Percentiles rank a stretch among this genome's conserved stretches.
These are phyloP conservation scores for Lactifluus pinguis DNA, from an alignment of 768 basidiomycete genomes.

Conservation along the genomic window DNA sequence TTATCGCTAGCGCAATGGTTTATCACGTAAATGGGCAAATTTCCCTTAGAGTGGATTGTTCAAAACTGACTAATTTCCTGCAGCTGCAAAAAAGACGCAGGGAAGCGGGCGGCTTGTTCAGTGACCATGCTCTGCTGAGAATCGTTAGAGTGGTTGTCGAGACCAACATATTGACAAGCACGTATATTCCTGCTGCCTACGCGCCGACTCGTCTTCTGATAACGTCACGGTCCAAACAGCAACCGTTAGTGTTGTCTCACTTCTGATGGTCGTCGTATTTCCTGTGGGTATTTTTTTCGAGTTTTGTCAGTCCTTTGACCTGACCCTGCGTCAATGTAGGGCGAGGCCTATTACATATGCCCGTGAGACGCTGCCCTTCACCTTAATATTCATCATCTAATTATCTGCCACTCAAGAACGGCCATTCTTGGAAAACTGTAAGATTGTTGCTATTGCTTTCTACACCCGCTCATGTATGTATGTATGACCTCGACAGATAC, in stretches of 20 bases:
- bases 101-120: not conserved
- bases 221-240: not conserved
- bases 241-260: not conserved
- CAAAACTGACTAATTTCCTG: not conserved
- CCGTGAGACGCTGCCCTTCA: slow-evolving; percentile 1
- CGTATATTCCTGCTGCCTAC: not conserved
- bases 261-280: not conserved
- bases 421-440: not conserved
- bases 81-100: not conserved
- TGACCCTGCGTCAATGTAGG: not conserved
- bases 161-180: slow-evolving; percentile 20
- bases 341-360: slow-evolving; percentile 4
- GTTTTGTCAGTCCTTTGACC: not conserved
- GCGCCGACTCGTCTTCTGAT: not conserved
- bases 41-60: not conserved
- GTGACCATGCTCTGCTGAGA: too few species aligned
- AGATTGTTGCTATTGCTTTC: not conserved
- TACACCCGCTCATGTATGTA: not conserved
- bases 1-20: slow-evolving; percentile 1
- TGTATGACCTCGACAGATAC: not conserved
- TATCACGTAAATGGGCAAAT: not conserved
- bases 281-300: not conserved
- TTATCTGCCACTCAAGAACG: not conserved
- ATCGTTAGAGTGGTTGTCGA: slow-evolving; percentile 23
- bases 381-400: not conserved